Evolutionary conservation across 148 eudicot genomes (phyloP).

Genomic region (Drosera capensis): DNA sequence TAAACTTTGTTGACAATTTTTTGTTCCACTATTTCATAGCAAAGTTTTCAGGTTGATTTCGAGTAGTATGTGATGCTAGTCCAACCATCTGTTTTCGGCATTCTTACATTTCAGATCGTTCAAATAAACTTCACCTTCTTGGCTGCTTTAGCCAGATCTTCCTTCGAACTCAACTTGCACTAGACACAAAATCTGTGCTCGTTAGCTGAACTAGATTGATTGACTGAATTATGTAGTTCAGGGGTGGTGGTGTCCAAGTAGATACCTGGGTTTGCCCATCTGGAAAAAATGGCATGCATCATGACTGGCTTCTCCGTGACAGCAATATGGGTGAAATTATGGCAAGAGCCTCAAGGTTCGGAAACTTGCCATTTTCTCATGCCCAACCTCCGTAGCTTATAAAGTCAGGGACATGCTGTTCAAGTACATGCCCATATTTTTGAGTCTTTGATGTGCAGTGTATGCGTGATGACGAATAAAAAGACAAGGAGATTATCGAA

Average conservation of each 20-base stretch:
- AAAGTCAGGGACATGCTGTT: background rate
- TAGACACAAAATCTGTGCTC: too few relatives aligned
- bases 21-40: too few relatives aligned
- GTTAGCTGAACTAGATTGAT: background rate
- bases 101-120: too few relatives aligned
- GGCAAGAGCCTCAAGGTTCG: conserved; percentile 88
- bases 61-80: too few relatives aligned
- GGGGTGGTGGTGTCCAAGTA: conserved; percentile 97
- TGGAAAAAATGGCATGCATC: conserved; percentile 92
- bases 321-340: conserved; percentile 64
- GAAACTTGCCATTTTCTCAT: conserved; percentile 2
- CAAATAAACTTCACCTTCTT: too few relatives aligned
- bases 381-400: background rate
- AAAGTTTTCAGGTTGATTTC: too few relatives aligned
- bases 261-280: conserved; percentile 92
- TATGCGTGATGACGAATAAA: conserved; percentile 98
- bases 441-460: conserved; percentile 21
- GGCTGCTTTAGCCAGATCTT: too few relatives aligned
- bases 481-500: conserved; percentile 72
- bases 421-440: background rate
- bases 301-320: conserved; percentile 83
- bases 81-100: too few relatives aligned
- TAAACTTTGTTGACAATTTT: too few relatives aligned
- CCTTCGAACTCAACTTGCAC: too few relatives aligned
- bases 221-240: conserved; percentile 14